A percentile compares a stretch with the other conserved stretches of the same genome.
Conservation (phyloP, 108 stramenopile species). For the Schizochytrium sp. region DNA sequence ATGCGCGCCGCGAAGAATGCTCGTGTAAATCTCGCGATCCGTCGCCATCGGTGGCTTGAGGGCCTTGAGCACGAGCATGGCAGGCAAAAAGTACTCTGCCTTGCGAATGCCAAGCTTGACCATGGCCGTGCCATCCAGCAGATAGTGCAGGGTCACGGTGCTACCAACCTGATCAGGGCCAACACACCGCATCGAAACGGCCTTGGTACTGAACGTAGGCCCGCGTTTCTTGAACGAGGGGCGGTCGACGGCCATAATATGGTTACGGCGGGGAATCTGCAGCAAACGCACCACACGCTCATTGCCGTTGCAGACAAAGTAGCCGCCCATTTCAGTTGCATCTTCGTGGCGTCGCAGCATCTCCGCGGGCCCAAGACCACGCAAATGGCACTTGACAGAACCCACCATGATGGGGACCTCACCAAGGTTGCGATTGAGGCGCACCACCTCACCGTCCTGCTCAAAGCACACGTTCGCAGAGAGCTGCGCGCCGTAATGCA, state of each 20-base stretch:
- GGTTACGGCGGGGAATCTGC: conserved; percentile 83
- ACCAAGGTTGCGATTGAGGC: conserved; percentile 45
- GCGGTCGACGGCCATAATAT: conserved; percentile 77
- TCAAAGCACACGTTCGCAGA: background rate
- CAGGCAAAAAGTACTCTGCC: conserved; percentile 88
- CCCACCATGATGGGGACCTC: conserved; percentile 88
- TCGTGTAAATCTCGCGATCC: conserved; percentile 22
- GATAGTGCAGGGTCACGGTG: conserved; percentile 89
- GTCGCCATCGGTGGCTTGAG: conserved; percentile 45
- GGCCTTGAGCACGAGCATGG: conserved; percentile 74
- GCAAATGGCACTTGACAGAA: conserved; percentile 53
- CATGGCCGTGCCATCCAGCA: conserved; percentile 84
- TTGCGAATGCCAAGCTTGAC: conserved; percentile 76
- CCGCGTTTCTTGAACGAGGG: conserved; percentile 84
- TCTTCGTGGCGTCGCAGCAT: conserved; percentile 41
- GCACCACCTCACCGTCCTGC: background rate
- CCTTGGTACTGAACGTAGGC: conserved; percentile 57
- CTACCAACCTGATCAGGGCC: conserved; percentile 63
- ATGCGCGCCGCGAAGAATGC: background rate
- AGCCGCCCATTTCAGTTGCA: conserved; percentile 81
- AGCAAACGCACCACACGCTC: conserved; percentile 87
- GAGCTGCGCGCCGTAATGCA: conserved; percentile 23
- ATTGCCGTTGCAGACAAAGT: conserved; percentile 90
- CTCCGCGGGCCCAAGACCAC: background rate
- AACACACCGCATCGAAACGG: conserved; percentile 50